Evolutionary conservation across 2,329 filamentous ascomycete genomes (phyloP), one percentile per base, ranked within the genome.

Genomic region (Lachnellula hyalina): DNA sequence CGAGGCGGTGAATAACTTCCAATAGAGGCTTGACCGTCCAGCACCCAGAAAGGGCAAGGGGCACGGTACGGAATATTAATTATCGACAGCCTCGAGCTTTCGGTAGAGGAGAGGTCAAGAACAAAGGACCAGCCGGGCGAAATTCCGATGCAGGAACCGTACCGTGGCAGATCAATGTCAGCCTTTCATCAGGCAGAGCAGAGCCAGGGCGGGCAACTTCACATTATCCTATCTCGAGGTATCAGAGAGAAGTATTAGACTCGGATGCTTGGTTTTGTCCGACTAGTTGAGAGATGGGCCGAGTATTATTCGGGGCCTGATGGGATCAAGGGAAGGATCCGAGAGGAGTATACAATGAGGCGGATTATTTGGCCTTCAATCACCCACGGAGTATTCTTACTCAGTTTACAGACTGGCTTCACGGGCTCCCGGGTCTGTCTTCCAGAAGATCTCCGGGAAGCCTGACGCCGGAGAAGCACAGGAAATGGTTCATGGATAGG

Each of bases 1-100:
- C 53, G 52, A 60, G 58, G 58, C 58, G 58, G 58, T 60, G 58
- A 58, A 55, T 40, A 40, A 14, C 6, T 15, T 40, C 11, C 36
- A 40, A n/a, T 4, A 40, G 6, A 40, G 36, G 36, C 14, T 11
- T 14, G 36, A 14, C 36, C 36, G 36, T 40, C 36, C 36, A 40
- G 36, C 1, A 14, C 36, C 14, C 36, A 7, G 36, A 14, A 40
- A 40, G 36, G 14, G n/a, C 12, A 17, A 40, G n/a, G 36, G 36
- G 9, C 7, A 14, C 41, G 17, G 17, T 21, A 40, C 14, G 36
- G 36, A 2, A 2, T 14, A 40, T 40, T 40, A 17, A 17, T 14
- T 17, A 28, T 28, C 25, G 25, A 28, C 25, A 28, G 36, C 36
- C 36, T 40, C n/a, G 36, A 14, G 36, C 3, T 40, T 40, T 40